Evolutionary conservation across 2,329 filamentous ascomycete genomes (phyloP).

Genomic region (Parafenestella ontariensis): DNA sequence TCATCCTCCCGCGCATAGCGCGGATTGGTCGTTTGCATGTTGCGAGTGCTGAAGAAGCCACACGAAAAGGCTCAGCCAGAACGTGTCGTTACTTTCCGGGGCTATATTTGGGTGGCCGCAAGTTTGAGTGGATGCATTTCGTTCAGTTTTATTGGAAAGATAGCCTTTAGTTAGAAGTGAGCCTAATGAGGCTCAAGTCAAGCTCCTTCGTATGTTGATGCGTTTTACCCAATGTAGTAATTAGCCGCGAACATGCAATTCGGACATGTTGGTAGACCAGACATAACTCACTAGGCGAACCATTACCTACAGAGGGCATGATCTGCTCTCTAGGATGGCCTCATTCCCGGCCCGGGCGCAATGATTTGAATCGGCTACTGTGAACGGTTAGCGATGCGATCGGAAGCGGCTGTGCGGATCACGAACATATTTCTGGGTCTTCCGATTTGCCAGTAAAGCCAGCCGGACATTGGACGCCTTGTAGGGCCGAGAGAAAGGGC

Average conservation of each 20-base stretch:
- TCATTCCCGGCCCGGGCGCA: too few species aligned
- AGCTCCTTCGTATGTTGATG: constrained; percentile 15
- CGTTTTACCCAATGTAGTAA: constrained; percentile 12
- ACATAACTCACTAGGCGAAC: constrained; percentile 13
- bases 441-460: constrained; percentile 1
- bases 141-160: constrained; percentile 11
- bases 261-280: neutral
- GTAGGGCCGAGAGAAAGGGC: constrained; percentile 10
- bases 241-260: constrained; percentile 15
- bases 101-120: constrained; percentile 20
- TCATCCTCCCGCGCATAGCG: constrained; percentile 4
- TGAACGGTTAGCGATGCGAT: constrained; percentile 3
- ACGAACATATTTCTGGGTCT: neutral
- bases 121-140: neutral
- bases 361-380: too few species aligned
- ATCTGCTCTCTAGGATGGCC: neutral
- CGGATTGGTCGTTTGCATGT: constrained; percentile 14
- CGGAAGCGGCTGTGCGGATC: constrained; percentile 12
- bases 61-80: constrained; percentile 15
- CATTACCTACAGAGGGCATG: constrained; percentile 5
- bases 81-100: constrained; percentile 7
- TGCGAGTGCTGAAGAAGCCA: constrained; percentile 9
- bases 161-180: constrained; percentile 8
- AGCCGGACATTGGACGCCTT: constrained; percentile 8
- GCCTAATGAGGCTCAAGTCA: constrained; percentile 23